Percentiles rank a stretch among this genome's conserved stretches.
These are phyloP conservation scores for Ascomycota sp. DNA, from an alignment of 2,329 filamentous ascomycete species.

Conservation along the genomic window DNA sequence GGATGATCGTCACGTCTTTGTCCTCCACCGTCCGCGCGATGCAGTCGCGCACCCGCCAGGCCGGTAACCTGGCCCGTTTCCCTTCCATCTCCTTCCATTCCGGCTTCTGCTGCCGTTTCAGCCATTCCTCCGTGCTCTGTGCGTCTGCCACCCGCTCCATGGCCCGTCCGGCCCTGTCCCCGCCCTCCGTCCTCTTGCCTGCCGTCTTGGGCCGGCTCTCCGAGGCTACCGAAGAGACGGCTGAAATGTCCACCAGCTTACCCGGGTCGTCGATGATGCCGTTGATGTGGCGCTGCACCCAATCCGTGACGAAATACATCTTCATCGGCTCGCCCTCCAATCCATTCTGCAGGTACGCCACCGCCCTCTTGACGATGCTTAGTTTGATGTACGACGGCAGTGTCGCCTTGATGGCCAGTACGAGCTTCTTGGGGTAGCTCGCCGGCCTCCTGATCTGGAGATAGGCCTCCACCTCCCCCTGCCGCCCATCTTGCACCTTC, in stretches of 20 bases:
- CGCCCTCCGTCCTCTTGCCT: conserved; percentile 9
- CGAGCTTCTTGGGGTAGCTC: conserved; percentile 50
- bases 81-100: conserved; percentile 56
- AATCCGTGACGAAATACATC: conserved; percentile 75
- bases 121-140: conserved; percentile 47
- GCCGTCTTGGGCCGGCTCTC: conserved; percentile 21
- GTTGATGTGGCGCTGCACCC: conserved; percentile 72
- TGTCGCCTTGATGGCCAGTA: conserved; percentile 48
- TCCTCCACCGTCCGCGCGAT: conserved; percentile 57
- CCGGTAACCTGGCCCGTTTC: conserved; percentile 56
- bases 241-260: conserved; percentile 63
- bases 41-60: conserved; percentile 62
- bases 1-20: conserved; percentile 87
- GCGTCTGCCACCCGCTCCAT: conserved; percentile 43
- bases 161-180: conserved; percentile 28
- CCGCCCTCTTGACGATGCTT: conserved; percentile 60
- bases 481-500: conserved; percentile 28
- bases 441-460: conserved; percentile 51
- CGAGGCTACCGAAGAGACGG: conserved; percentile 48
- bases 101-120: conserved; percentile 40
- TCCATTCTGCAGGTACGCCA: conserved; percentile 49
- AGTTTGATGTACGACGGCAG: conserved; percentile 87
- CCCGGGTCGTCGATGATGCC: conserved; percentile 72
- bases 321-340: conserved; percentile 72
- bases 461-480: conserved; percentile 29